Evolutionary conservation across 495 filamentous ascomycete species (phyloP), one percentile per base, ranked within the genome.

Genomic region (Hypoxylon fuscum): DNA sequence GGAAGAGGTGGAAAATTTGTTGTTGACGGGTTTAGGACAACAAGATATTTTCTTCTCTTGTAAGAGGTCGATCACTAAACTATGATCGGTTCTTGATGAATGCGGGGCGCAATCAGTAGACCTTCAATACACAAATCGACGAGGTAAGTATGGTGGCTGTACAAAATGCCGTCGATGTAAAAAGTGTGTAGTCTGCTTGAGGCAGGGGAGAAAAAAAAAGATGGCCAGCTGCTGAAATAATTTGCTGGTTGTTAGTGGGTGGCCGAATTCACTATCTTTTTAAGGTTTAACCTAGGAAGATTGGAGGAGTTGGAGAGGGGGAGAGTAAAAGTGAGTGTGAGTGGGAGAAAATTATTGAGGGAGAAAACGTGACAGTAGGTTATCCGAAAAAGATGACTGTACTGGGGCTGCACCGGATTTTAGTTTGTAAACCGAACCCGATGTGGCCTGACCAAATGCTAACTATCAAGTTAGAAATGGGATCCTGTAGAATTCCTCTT

Each of bases 91-190:
- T 47, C 34, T 48, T 46, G 50, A 57, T 40, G 40, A 40, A 65
- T 70, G 69, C 69, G 69, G 67, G 69, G 64, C 68, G 60, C 41
- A 59, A 68, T 70, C 35, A 52, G 62, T 50, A 48, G 50, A 59
- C 59, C 51, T 45, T 41, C 31, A 17, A 61, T 22, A 18, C 29
- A 46, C 15, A 56, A 35, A 42, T 48, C 29, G 35, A 54, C 56
- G n/a, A 25, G 22, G 29, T 22, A 32, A 23, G 34, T 20, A 38
- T 35, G 27, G 14, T 44, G 32, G 37, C n/a, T 17, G 17, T 10
- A 15, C 37, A 10, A 18, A n/a, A 15, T 10, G 14, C 18, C 37
- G 37, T 22, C 17, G 18, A 38, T 21, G 10, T 1, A 11, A 15
- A 15, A 18, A 45, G 7, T 40, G 31, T 34, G 10, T 27, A n/a